phyloP scores from a whole-genome alignment of 108 stramenopile species.

The Licmophora abbreviata region DNA sequence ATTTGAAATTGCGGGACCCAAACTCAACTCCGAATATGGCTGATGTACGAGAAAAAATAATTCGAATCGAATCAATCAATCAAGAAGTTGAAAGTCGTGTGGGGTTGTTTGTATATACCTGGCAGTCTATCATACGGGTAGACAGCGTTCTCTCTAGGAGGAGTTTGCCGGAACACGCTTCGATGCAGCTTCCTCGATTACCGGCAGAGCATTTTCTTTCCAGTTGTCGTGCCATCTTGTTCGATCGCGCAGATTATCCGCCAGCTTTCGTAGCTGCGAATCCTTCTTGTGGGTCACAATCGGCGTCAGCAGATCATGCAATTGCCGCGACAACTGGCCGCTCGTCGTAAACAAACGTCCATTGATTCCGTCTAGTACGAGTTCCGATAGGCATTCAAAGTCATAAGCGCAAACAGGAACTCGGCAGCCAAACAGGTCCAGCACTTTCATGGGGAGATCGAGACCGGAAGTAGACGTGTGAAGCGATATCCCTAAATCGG shows the following conservation, averaged over 20 bases:
- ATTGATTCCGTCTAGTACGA: constrained; percentile 84
- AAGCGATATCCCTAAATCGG: constrained; percentile 88
- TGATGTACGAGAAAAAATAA: too few relatives aligned
- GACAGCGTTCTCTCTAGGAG: too few relatives aligned
- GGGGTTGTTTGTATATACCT: too few relatives aligned
- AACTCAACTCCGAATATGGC: too few relatives aligned
- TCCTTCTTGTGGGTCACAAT: constrained; percentile 18
- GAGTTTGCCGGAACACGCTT: neutral
- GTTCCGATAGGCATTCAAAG: constrained; percentile 85
- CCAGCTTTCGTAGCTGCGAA: constrained; percentile 51
- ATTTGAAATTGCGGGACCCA: too few relatives aligned
- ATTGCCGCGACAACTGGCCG: constrained; percentile 54
- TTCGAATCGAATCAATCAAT: too few relatives aligned
- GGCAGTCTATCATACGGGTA: too few relatives aligned
- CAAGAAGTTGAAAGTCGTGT: too few relatives aligned
- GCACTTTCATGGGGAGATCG: constrained; percentile 98
- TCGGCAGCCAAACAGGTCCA: constrained; percentile 95
- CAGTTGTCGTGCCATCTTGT: constrained; percentile 74
- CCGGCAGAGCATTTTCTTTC: constrained; percentile 55
- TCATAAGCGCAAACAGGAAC: constrained; percentile 90
- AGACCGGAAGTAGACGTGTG: constrained; percentile 95
- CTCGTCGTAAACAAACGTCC: constrained; percentile 66
- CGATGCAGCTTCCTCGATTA: constrained; percentile 7
- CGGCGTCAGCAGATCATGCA: constrained; percentile 42
- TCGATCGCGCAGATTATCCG: constrained; percentile 43